phyloP scores from a whole-genome alignment of 805 yeast species.

The Candida mattraensis region DNA sequence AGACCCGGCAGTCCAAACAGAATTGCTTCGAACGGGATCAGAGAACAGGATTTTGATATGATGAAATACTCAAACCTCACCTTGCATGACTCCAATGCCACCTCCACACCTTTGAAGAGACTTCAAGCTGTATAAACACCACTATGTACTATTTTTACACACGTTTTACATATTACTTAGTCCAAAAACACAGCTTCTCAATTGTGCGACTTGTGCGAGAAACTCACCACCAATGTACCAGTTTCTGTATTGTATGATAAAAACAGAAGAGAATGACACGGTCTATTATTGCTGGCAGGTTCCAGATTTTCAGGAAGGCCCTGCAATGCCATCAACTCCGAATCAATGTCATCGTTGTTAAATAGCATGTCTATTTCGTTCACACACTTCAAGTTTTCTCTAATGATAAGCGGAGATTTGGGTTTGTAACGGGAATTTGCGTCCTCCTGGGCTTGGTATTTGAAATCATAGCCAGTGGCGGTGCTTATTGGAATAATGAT shows the following conservation, averaged over 20 bases:
- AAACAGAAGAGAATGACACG: constrained; percentile 29
- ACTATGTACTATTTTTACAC: too few species aligned
- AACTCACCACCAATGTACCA: constrained; percentile 30
- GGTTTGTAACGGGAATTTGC: constrained; percentile 15
- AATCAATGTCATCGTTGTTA: constrained; percentile 24
- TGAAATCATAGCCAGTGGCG: constrained; percentile 32
- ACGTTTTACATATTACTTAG: constrained; percentile 1
- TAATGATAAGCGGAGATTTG: constrained; percentile 16
- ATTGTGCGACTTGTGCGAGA: constrained; percentile 31
- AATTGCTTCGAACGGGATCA: constrained; percentile 38
- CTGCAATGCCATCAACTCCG: constrained; percentile 25
- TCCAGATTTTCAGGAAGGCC: constrained; percentile 16
- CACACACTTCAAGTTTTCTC: constrained; percentile 22
- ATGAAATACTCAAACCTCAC: constrained; percentile 5
- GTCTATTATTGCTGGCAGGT: constrained; percentile 9
- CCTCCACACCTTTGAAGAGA: too few species aligned
- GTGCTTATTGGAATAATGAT: constrained; percentile 31
- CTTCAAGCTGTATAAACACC: too few species aligned
- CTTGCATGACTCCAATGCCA: background rate
- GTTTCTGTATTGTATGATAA: constrained; percentile 27
- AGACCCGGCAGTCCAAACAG: constrained; percentile 62
- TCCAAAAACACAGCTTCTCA: constrained; percentile 1
- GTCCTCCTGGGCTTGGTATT: constrained; percentile 18
- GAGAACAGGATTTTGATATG: constrained; percentile 17
- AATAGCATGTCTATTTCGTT: constrained; percentile 20